Conservation (phyloP, 257 asterid genomes). For the Solanum pinnatisectum region DNA sequence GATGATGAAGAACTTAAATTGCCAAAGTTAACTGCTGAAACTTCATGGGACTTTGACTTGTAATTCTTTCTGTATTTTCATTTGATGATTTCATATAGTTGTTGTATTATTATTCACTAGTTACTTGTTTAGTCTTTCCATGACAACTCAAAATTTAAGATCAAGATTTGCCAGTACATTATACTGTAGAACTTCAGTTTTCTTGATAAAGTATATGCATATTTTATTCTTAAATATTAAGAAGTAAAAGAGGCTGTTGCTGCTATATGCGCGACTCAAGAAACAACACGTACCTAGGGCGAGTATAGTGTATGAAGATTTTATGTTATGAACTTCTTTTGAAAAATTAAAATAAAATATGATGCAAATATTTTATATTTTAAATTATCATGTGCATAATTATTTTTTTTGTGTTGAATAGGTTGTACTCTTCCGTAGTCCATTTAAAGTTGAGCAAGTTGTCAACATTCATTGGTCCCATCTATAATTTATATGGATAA, state of each 20-base stretch:
- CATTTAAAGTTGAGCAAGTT: neutral
- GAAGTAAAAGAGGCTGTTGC: too few species aligned
- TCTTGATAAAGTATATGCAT: neutral
- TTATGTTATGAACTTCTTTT: too few species aligned
- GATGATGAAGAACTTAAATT: constrained; percentile 42
- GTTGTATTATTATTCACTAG: neutral
- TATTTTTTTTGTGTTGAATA: neutral
- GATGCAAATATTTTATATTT: too few species aligned
- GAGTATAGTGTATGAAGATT: too few species aligned
- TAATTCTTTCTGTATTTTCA: constrained; percentile 16
- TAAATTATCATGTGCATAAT: neutral
- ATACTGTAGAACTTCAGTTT: neutral
- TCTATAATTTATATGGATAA: neutral
- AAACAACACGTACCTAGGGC: too few species aligned
- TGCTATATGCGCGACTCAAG: too few species aligned
- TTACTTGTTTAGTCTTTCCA: neutral
- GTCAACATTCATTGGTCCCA: neutral
- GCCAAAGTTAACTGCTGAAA: constrained; percentile 72
- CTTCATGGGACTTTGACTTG: constrained; percentile 67
- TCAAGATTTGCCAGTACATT: neutral
- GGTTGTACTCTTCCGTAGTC: neutral
- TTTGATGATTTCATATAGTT: neutral
- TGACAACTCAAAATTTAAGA: neutral
- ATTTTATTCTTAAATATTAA: too few species aligned
- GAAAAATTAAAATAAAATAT: too few species aligned